phyloP scores from a whole-genome alignment of 129 eudicot species.

The Calendula officinalis region DNA sequence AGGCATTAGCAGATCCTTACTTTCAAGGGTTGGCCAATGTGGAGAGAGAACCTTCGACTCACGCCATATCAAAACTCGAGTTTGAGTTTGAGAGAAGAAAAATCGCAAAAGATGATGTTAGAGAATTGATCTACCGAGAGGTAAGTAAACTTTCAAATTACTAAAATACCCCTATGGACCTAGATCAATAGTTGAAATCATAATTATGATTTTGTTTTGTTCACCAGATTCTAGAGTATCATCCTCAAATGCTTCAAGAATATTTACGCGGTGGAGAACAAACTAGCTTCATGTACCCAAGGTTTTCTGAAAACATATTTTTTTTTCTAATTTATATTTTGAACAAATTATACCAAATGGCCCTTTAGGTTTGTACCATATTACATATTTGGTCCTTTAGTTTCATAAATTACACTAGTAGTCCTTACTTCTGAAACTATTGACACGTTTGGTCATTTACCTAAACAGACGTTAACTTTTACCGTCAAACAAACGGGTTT shows the following conservation, averaged over 20 bases:
- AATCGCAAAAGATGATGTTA: conserved; percentile 85
- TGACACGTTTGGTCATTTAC: too few species aligned
- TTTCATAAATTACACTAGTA: too few species aligned
- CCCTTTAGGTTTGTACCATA: too few species aligned
- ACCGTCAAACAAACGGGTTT: too few species aligned
- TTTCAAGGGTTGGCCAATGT: conserved; percentile 85
- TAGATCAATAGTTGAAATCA: not conserved
- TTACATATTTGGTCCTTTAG: too few species aligned
- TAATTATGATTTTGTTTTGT: conserved; percentile 15
- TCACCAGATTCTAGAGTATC: conserved; percentile 88
- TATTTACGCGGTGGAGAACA: conserved; percentile 82
- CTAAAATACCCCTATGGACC: not conserved
- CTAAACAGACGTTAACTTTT: too few species aligned
- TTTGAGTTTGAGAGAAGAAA: conserved; percentile 92
- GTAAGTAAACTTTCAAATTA: conserved; percentile 32
- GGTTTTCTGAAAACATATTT: conserved; percentile 38
- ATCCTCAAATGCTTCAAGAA: conserved; percentile 96
- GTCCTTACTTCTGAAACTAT: too few species aligned
- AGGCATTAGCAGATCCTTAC: conserved; percentile 90
- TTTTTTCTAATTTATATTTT: not conserved
- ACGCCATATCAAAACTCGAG: conserved; percentile 85
- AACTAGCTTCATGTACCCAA: conserved; percentile 97
- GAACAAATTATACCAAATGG: too few species aligned
- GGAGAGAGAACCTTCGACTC: conserved; percentile 80
- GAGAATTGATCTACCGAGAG: conserved; percentile 94